These are phyloP conservation scores for Medicago truncatula DNA, from an alignment of 306 rosid genomes.

Conservation along the genomic window MtrunA17r5.0-ANR NC_053042.1:48771001-48771500, in stretches of 20 bases:
- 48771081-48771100: constrained; percentile 48
- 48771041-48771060: constrained; percentile 65
- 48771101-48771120: constrained; percentile 53
- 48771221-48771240: background rate
- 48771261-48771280: background rate
- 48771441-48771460: background rate
- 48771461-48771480: background rate
- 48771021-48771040: constrained; percentile 57
- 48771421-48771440: too few species aligned
- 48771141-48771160: background rate
- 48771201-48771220: background rate
- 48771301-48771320: too few species aligned
- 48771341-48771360: too few species aligned
- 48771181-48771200: background rate
- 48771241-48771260: background rate
- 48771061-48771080: constrained; percentile 64
- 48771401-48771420: too few species aligned
- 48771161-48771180: background rate
- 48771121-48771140: constrained; percentile 57
- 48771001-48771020: constrained; percentile 43
- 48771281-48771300: too few species aligned
- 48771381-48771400: too few species aligned
- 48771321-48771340: too few species aligned
- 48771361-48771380: too few species aligned
- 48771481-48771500: background rate